These are phyloP conservation scores for Ceratobasidium theobromae DNA, from an alignment of 1,284 basidiomycete species.

Conservation along the genomic window DNA sequence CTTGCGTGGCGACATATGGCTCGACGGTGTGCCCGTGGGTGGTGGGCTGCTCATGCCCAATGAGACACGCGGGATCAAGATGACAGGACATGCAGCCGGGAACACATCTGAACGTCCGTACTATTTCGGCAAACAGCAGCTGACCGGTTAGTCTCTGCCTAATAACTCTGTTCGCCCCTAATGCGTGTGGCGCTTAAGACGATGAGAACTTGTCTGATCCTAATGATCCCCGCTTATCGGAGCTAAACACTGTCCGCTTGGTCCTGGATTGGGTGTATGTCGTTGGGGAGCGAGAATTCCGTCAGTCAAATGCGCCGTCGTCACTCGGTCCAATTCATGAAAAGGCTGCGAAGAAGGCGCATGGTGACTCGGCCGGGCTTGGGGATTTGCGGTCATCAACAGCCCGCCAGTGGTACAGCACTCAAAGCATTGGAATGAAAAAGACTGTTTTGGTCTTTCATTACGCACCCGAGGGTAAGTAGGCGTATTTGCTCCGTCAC, in stretches of 20 bases:
- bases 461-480: conserved; percentile 26
- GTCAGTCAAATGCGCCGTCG: neutral
- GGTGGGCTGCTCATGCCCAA: conserved; percentile 23
- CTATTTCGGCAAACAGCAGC: conserved; percentile 22
- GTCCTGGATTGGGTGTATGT: conserved; percentile 27
- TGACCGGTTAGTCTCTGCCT: neutral
- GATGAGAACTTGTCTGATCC: conserved; percentile 14
- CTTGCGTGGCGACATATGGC: conserved; percentile 23
- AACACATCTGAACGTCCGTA: conserved; percentile 10
- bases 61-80: conserved; percentile 27
- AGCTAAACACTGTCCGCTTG: conserved; percentile 15
- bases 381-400: neutral
- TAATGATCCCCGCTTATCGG: conserved; percentile 11
- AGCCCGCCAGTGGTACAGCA: conserved; percentile 24
- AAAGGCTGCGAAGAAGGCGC: conserved; percentile 25
- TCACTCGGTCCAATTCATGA: conserved; percentile 22
- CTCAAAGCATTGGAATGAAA: conserved; percentile 27
- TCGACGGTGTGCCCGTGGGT: conserved; percentile 22
- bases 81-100: conserved; percentile 23
- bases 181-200: neutral
- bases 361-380: conserved; percentile 15
- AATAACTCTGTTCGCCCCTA: neutral
- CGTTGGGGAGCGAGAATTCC: conserved; percentile 7
- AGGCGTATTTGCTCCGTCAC: neutral
- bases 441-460: conserved; percentile 26